Evolutionary conservation across 1,139 yeast genomes (phyloP).

Genomic region (Geotrichum phurueaensis): DNA sequence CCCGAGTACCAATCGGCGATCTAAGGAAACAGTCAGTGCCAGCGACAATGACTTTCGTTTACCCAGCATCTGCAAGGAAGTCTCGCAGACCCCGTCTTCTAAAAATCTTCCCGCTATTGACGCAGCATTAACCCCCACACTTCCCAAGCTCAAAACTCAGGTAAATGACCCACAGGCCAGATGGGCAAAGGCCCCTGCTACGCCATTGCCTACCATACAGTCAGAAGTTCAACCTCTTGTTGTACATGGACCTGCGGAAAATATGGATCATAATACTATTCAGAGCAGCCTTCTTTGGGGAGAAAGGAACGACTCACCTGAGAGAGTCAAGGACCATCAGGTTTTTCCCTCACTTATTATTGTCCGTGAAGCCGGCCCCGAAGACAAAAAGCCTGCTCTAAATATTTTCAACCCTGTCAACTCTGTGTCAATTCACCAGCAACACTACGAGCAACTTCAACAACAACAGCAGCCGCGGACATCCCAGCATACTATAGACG

Average conservation of each 20-base stretch:
- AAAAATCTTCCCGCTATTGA: neutral
- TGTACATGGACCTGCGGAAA: neutral
- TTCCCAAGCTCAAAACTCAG: neutral
- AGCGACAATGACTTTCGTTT: neutral
- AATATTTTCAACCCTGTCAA: neutral
- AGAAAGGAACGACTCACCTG: neutral
- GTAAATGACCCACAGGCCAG: neutral
- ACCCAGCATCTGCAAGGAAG: neutral
- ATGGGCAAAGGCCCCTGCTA: neutral
- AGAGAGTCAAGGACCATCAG: neutral
- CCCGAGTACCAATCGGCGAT: neutral
- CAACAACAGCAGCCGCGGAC: neutral
- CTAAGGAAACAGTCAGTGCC: neutral
- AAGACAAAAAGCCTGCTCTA: neutral
- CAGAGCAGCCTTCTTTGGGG: neutral
- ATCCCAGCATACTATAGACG: neutral
- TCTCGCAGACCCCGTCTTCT: neutral
- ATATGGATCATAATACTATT: neutral
- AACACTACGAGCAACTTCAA: neutral
- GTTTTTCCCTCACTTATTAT: neutral
- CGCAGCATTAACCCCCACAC: neutral
- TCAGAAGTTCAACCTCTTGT: neutral
- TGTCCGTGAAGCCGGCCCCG: neutral
- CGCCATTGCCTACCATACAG: neutral
- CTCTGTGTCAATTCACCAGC: neutral